Conservation (phyloP, 2,329 filamentous ascomycete genomes). For the Ramichloridium luteum region DNA sequence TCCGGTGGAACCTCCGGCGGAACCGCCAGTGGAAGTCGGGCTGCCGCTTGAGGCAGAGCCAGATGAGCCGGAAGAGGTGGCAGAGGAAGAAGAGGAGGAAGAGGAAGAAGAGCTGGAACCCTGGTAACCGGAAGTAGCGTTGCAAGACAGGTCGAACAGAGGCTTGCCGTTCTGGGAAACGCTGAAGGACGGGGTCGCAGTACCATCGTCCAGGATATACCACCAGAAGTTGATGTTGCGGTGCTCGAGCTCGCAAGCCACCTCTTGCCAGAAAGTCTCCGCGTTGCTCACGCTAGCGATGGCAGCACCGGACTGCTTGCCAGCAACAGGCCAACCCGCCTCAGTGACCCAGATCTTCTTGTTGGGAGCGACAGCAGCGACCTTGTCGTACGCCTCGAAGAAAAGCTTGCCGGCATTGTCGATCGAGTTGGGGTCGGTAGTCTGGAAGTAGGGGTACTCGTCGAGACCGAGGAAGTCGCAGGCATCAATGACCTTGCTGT, state of each 20-base stretch:
- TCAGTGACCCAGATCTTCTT: slow-evolving; percentile 29
- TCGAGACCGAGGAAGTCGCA: slow-evolving; percentile 55
- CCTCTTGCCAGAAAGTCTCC: slow-evolving; percentile 49
- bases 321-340: slow-evolving; percentile 52
- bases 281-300: slow-evolving; percentile 46
- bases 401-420: slow-evolving; percentile 45
- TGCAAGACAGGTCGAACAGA: slow-evolving; percentile 24
- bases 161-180: too few species aligned
- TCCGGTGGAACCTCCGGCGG: too few species aligned
- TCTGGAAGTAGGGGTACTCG: slow-evolving; percentile 56
- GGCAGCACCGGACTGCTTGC: slow-evolving; percentile 43
- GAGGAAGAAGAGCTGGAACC: too few species aligned
- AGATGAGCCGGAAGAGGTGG: too few species aligned
- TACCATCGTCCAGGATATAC: slow-evolving; percentile 49
- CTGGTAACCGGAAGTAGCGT: slow-evolving; percentile 23
- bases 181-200: slow-evolving; percentile 28
- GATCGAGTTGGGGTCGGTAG: slow-evolving; percentile 45
- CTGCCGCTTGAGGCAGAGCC: too few species aligned
- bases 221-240: slow-evolving; percentile 43
- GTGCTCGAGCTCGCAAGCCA: slow-evolving; percentile 43
- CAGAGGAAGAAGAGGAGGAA: too few species aligned
- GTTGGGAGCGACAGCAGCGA: slow-evolving; percentile 29
- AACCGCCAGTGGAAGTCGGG: too few species aligned
- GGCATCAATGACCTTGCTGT: slow-evolving; percentile 48
- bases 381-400: slow-evolving; percentile 31